Evolutionary conservation across 148 eudicot genomes (phyloP).

Genomic region (Arbutus unedo): DNA sequence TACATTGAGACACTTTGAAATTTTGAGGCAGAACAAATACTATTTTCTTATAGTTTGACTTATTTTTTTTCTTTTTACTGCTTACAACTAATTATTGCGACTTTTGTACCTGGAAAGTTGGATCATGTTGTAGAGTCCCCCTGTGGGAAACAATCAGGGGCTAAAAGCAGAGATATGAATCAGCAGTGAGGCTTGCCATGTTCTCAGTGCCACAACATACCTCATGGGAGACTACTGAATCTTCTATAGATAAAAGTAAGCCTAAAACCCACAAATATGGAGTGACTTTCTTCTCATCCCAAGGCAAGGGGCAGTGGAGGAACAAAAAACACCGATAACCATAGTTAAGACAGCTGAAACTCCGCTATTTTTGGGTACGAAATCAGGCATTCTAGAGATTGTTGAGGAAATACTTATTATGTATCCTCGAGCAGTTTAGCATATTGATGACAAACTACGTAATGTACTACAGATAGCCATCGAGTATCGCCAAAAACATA

Average conservation of each 20-base stretch:
- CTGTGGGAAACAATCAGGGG: background rate
- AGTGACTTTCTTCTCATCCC: background rate
- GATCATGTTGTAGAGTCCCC: background rate
- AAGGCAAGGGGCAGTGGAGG: background rate
- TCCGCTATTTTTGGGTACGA: background rate
- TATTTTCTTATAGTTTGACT: too few species aligned
- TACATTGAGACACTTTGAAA: too few species aligned
- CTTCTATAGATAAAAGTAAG: background rate
- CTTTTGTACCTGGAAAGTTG: background rate
- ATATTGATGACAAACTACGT: background rate
- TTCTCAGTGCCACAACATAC: background rate
- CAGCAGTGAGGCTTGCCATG: background rate
- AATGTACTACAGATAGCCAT: constrained; percentile 9
- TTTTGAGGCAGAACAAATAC: too few species aligned
- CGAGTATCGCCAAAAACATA: constrained; percentile 4
- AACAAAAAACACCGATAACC: background rate
- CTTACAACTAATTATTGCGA: background rate
- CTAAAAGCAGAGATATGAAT: background rate
- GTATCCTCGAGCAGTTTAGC: constrained; percentile 5
- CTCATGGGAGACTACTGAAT: constrained; percentile 1
- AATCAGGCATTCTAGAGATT: constrained; percentile 5
- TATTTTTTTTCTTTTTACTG: too few species aligned
- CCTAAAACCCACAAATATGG: constrained; percentile 4
- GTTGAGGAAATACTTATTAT: background rate
- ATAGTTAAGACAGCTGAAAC: background rate